These are phyloP conservation scores for Besnoitia besnoiti DNA, from an alignment of 169 alveolate species.

Conservation along the genomic window DNA sequence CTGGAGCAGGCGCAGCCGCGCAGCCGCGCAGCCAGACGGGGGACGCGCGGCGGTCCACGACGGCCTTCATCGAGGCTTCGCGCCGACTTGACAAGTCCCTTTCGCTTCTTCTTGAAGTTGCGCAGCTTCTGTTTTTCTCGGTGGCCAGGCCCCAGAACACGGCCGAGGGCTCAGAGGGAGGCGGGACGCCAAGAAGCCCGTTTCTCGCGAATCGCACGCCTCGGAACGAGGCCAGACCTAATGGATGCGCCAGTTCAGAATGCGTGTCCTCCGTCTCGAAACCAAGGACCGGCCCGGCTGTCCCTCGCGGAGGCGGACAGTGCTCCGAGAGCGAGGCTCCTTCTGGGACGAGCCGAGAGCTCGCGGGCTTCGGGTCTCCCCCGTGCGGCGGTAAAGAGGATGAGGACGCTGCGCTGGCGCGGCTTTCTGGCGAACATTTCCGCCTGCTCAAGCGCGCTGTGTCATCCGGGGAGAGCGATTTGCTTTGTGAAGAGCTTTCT, in stretches of 20 bases:
- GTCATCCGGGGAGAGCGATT: background rate
- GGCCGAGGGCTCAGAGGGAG: too few relatives aligned
- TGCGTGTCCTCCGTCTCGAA: too few relatives aligned
- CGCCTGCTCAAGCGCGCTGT: background rate
- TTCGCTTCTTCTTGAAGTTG: background rate
- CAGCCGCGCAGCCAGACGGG: background rate
- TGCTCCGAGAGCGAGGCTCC: too few relatives aligned
- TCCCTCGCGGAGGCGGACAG: too few relatives aligned
- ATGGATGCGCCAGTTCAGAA: too few relatives aligned
- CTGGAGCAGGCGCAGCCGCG: background rate
- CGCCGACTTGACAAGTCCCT: background rate
- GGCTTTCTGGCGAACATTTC: background rate
- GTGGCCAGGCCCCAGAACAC: background rate
- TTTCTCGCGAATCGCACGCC: too few relatives aligned
- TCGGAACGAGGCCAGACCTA: too few relatives aligned
- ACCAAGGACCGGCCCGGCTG: too few relatives aligned
- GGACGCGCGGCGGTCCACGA: constrained; percentile 38
- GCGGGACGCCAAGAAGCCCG: too few relatives aligned
- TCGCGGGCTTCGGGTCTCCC: too few relatives aligned
- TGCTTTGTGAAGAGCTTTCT: background rate
- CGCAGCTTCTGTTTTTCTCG: background rate
- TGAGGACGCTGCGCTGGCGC: background rate
- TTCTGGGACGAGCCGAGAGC: too few relatives aligned
- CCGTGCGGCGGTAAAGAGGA: too few relatives aligned
- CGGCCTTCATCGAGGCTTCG: constrained; percentile 17